A percentile compares a stretch with the other conserved stretches of the same genome.
phyloP scores from a whole-genome alignment of 495 filamentous ascomycete species.

The Glutinoglossum americanum region DNA sequence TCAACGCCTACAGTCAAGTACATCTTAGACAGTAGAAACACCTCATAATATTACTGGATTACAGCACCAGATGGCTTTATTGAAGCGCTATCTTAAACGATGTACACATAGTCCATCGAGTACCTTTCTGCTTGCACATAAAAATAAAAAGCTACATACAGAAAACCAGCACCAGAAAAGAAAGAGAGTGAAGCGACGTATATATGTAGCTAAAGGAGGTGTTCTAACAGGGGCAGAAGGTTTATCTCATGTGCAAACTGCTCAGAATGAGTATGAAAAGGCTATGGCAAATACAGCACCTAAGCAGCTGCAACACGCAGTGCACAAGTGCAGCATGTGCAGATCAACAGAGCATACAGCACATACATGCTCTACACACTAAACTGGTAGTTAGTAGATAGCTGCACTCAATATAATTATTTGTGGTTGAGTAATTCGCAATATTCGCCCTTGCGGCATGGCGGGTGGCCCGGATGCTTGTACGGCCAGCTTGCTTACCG shows the following conservation, averaged over 20 bases:
- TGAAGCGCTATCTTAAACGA: neutral
- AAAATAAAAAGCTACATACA: neutral
- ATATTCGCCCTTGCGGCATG: too few species aligned
- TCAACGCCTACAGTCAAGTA: neutral
- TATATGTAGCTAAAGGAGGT: conserved; percentile 1
- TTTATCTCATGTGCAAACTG: too few species aligned
- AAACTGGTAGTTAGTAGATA: too few species aligned
- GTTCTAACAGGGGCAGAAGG: neutral
- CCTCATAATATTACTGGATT: too few species aligned
- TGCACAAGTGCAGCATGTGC: neutral
- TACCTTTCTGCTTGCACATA: neutral
- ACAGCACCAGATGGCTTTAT: neutral
- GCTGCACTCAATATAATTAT: too few species aligned
- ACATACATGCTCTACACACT: too few species aligned
- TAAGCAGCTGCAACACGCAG: neutral
- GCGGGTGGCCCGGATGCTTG: too few species aligned
- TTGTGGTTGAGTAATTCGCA: too few species aligned
- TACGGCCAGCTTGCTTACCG: too few species aligned
- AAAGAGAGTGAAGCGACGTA: neutral
- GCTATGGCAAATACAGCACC: neutral
- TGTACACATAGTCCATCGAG: neutral
- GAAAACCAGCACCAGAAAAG: conserved; percentile 1
- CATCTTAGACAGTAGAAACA: too few species aligned
- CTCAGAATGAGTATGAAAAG: neutral
- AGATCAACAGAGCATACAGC: neutral